Conservation (phyloP, 2,329 filamentous ascomycete species). For the Raffaelea arxii region DNA sequence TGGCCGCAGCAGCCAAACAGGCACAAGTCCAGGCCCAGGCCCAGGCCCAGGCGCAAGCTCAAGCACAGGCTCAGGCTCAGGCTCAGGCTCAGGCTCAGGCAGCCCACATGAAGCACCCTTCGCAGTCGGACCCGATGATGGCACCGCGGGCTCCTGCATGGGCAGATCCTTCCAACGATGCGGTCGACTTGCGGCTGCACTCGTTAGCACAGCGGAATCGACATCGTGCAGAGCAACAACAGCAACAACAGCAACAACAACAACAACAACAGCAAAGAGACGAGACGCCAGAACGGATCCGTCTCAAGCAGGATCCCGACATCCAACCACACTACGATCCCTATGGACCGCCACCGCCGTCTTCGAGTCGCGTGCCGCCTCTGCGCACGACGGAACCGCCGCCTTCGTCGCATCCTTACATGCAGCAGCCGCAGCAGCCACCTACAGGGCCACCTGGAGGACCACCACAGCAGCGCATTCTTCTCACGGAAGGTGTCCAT, state of each 20-base stretch:
- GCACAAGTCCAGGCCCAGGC: not conserved
- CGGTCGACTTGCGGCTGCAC: constrained; percentile 20
- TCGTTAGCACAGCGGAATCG: constrained; percentile 22
- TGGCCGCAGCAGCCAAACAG: not conserved
- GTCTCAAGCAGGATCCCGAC: constrained; percentile 3
- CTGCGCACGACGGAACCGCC: constrained; percentile 3
- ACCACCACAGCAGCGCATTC: constrained; percentile 16
- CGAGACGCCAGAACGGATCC: not conserved
- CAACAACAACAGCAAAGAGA: not conserved
- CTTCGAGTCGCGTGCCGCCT: constrained; percentile 1
- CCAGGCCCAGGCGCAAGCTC: too few relatives aligned
- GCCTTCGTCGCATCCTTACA: not conserved
- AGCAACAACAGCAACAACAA: constrained; percentile 9
- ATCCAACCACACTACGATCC: constrained; percentile 7
- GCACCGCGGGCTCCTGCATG: constrained; percentile 15
- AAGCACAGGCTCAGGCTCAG: too few relatives aligned
- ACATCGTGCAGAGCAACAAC: constrained; percentile 18
- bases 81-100: too few relatives aligned
- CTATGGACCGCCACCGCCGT: not conserved
- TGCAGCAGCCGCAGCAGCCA: not conserved
- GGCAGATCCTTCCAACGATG: constrained; percentile 7
- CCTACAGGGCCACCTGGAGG: constrained; percentile 3
- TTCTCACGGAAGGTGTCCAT: constrained; percentile 12
- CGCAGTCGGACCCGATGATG: not conserved
- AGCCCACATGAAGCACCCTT: too few relatives aligned